Evolutionary conservation across 177 flowering plant genomes (phyloP).

Genomic region (Vitis hybrid): DNA sequence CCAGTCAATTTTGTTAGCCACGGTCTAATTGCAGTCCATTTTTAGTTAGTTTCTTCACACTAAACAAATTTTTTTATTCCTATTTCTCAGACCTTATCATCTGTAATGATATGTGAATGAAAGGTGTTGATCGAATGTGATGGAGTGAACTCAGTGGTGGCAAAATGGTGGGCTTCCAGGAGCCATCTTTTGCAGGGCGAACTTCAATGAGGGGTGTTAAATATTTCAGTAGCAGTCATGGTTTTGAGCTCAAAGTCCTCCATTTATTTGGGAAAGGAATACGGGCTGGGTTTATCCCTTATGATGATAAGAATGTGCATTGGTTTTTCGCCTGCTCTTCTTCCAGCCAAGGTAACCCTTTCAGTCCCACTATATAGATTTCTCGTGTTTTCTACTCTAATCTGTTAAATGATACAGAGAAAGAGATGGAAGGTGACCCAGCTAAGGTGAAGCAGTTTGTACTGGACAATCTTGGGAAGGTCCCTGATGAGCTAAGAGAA

Average conservation of each 20-base stretch:
- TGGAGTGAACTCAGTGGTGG: constrained; percentile 81
- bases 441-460: constrained; percentile 58
- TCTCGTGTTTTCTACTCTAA: too few species aligned
- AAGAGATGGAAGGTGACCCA: constrained; percentile 39
- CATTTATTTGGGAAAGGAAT: constrained; percentile 56
- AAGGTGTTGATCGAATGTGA: constrained; percentile 85
- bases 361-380: too few species aligned
- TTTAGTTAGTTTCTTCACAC: too few species aligned
- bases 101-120: not conserved
- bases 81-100: constrained; percentile 14
- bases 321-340: constrained; percentile 68
- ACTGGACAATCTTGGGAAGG: constrained; percentile 42
- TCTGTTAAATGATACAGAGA: not conserved
- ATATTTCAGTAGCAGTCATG: constrained; percentile 39
- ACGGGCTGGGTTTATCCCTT: constrained; percentile 65
- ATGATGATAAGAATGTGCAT: constrained; percentile 50
- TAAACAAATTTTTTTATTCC: too few species aligned
- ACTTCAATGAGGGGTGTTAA: constrained; percentile 52
- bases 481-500: constrained; percentile 30
- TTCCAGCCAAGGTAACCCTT: constrained; percentile 31
- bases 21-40: too few species aligned
- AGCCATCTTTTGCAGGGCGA: constrained; percentile 46
- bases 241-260: constrained; percentile 33
- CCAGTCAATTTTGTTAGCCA: too few species aligned
- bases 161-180: constrained; percentile 64